A percentile compares a stretch with the other conserved stretches of the same genome.
These are phyloP conservation scores for Cutaneotrichosporon spelunceum DNA, from an alignment of 1,284 basidiomycete genomes.

Conservation along the genomic window DNA sequence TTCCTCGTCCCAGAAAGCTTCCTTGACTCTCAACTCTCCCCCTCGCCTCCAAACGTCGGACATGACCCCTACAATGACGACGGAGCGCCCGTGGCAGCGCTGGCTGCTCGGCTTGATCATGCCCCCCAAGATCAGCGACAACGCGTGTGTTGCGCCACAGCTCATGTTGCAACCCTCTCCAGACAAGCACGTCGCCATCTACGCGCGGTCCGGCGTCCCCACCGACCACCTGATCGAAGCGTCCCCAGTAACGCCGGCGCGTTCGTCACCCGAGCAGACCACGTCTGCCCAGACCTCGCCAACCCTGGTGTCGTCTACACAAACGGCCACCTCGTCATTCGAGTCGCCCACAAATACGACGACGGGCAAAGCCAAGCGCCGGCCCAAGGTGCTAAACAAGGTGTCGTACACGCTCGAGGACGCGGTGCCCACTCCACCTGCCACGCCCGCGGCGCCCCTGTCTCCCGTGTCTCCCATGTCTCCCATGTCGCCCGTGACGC, in stretches of 20 bases:
- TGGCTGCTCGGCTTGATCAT: slow-evolving; percentile 19
- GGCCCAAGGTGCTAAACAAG: slow-evolving; percentile 19
- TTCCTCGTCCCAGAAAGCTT: background rate
- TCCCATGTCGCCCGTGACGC: background rate
- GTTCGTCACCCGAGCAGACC: background rate
- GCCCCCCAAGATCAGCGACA: slow-evolving; percentile 11
- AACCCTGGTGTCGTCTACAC: background rate
- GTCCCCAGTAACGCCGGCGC: background rate
- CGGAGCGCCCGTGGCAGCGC: slow-evolving; percentile 13
- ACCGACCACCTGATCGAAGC: slow-evolving; percentile 5
- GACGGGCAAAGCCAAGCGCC: slow-evolving; percentile 11
- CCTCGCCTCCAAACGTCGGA: background rate
- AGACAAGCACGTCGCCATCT: slow-evolving; percentile 7
- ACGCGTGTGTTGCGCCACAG: slow-evolving; percentile 1
- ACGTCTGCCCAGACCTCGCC: slow-evolving; percentile 3
- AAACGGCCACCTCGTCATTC: background rate
- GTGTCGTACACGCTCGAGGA: slow-evolving; percentile 15
- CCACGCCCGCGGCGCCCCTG: background rate
- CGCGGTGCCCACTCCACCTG: background rate
- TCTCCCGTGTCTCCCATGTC: too few relatives aligned
- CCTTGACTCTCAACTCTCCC: background rate
- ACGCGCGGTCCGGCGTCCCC: slow-evolving; percentile 1
- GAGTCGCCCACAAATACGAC: background rate
- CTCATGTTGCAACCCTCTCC: slow-evolving; percentile 9
- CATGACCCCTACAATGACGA: background rate